A percentile compares a stretch with the other conserved stretches of the same genome.
phyloP scores from a whole-genome alignment of 495 filamentous ascomycete genomes.

The Penicillium waksmanii region DNA sequence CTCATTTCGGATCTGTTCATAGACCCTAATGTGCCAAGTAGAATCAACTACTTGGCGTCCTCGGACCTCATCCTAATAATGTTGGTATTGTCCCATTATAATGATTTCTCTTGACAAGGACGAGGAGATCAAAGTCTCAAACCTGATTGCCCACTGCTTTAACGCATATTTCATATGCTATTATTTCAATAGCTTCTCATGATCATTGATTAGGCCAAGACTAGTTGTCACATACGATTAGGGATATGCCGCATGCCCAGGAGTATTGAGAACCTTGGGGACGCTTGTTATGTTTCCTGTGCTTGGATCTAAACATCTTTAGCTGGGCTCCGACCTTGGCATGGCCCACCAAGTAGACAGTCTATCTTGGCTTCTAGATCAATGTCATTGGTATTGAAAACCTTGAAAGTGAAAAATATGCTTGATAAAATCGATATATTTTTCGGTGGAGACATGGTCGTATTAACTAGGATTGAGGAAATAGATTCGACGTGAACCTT shows the following conservation, averaged over 20 bases:
- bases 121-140: neutral
- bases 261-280: conserved; percentile 1
- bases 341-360: neutral
- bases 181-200: neutral
- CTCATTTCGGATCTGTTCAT: neutral
- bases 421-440: too few species aligned
- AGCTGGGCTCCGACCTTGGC: neutral
- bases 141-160: too few species aligned
- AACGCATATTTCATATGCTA: neutral
- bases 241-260: neutral
- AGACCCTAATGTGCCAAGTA: neutral
- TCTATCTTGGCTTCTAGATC: neutral
- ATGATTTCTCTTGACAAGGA: neutral
- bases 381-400: neutral
- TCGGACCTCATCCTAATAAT: neutral
- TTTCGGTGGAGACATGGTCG: too few species aligned
- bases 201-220: neutral
- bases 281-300: neutral
- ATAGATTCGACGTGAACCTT: too few species aligned
- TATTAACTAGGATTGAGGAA: too few species aligned
- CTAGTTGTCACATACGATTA: neutral
- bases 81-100: neutral
- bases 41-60: neutral
- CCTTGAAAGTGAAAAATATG: neutral
- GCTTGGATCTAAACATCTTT: neutral